Evolutionary conservation across 2,329 filamentous ascomycete species (phyloP).

Genomic region (Claviceps sorghi): DNA sequence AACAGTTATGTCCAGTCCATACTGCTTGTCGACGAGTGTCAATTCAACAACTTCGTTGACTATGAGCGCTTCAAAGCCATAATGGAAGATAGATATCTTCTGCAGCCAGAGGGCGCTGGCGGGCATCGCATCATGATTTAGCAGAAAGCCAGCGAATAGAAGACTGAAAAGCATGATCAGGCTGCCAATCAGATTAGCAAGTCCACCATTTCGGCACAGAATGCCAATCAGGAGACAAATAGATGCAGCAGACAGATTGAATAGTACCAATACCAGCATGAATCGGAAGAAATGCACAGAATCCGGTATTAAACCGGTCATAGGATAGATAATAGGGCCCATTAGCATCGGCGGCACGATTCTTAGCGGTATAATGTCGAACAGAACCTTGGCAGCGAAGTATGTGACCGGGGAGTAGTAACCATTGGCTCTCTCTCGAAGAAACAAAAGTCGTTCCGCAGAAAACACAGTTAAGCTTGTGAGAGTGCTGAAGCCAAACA

Average conservation of each 20-base stretch:
- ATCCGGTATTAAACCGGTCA: constrained; percentile 82
- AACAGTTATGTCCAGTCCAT: constrained; percentile 90
- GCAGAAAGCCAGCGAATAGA: constrained; percentile 80
- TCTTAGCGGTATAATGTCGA: constrained; percentile 88
- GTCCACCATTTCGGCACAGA: constrained; percentile 76
- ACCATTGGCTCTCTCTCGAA: constrained; percentile 86
- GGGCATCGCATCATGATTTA: constrained; percentile 91
- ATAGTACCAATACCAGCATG: constrained; percentile 78
- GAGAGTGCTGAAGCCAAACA: constrained; percentile 93
- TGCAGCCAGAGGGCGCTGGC: constrained; percentile 78
- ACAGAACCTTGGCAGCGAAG: constrained; percentile 92
- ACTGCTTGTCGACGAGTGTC: constrained; percentile 84
- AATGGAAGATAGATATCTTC: constrained; percentile 92
- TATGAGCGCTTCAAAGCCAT: constrained; percentile 88
- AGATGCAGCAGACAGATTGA: constrained; percentile 85
- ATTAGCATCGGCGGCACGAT: constrained; percentile 90
- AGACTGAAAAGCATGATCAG: constrained; percentile 96
- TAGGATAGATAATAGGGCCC: constrained; percentile 91
- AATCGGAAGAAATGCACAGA: constrained; percentile 80
- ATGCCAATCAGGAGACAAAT: constrained; percentile 96
- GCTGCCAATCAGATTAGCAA: constrained; percentile 86
- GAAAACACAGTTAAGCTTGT: constrained; percentile 91
- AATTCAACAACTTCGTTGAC: constrained; percentile 92
- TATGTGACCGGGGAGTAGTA: constrained; percentile 93
- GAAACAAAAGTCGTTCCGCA: constrained; percentile 76